Evolutionary conservation across 768 basidiomycete species (phyloP).

Genomic region (Lactarius trivialis): DNA sequence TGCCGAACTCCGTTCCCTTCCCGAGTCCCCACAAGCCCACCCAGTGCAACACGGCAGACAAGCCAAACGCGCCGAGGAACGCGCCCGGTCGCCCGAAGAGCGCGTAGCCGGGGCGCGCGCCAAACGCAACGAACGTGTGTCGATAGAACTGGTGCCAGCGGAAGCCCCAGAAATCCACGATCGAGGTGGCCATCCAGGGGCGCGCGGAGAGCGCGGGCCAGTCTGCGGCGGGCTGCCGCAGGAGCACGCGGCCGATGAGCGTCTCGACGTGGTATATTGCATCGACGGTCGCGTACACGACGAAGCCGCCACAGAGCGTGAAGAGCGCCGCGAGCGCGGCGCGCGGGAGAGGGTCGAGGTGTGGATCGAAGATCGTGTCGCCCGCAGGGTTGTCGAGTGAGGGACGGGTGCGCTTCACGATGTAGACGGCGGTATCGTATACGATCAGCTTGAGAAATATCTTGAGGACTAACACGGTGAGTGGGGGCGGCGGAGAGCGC

Average conservation of each 20-base stretch:
- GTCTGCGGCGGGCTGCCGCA: too few relatives aligned
- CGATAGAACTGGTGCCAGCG: constrained; percentile 38
- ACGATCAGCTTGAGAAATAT: not conserved
- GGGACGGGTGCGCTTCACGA: constrained; percentile 2
- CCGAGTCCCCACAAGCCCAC: constrained; percentile 55
- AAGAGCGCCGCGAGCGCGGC: not conserved
- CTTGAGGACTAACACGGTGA: not conserved
- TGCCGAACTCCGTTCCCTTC: constrained; percentile 40
- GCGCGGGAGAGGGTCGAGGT: too few relatives aligned
- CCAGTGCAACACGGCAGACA: constrained; percentile 55
- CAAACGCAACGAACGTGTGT: constrained; percentile 29
- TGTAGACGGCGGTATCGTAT: constrained; percentile 3
- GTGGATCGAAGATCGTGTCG: too few relatives aligned
- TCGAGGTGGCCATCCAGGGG: too few relatives aligned
- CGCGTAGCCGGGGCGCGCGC: constrained; percentile 30
- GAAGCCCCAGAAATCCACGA: constrained; percentile 34
- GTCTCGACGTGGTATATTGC: constrained; percentile 25
- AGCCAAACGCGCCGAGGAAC: constrained; percentile 50
- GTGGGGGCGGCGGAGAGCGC: not conserved
- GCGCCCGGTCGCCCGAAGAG: constrained; percentile 45
- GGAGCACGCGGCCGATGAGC: constrained; percentile 25
- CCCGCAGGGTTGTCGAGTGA: constrained; percentile 1
- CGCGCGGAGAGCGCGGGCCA: too few relatives aligned
- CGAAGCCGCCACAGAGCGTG: constrained; percentile 6
- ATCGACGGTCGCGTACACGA: constrained; percentile 19